A percentile compares a stretch with the other conserved stretches of the same genome.
These are phyloP conservation scores for Candida sp. DNA, from an alignment of 1,139 yeast genomes.

Conservation along the genomic window DNA sequence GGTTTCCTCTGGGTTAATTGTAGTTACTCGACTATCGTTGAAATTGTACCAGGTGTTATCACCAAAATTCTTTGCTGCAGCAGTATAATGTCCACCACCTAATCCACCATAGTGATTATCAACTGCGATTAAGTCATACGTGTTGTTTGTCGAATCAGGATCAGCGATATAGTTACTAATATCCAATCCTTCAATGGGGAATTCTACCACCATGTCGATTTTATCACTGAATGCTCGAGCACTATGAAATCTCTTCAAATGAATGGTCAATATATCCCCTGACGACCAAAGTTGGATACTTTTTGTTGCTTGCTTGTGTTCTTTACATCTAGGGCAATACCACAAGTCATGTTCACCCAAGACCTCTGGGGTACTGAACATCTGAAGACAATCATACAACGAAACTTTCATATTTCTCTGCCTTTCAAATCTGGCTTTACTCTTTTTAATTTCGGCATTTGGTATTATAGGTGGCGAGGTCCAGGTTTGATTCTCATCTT, in stretches of 20 bases:
- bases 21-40: constrained; percentile 79
- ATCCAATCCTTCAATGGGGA: constrained; percentile 84
- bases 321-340: constrained; percentile 91
- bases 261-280: constrained; percentile 88
- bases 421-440: constrained; percentile 34
- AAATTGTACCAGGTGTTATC: constrained; percentile 86
- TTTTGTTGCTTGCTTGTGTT: constrained; percentile 88
- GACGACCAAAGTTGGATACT: constrained; percentile 89
- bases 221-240: constrained; percentile 87
- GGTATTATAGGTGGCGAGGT: constrained; percentile 44
- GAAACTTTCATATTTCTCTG: constrained; percentile 52
- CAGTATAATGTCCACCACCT: constrained; percentile 98
- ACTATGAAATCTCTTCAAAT: constrained; percentile 85
- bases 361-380: constrained; percentile 81
- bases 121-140: constrained; percentile 88
- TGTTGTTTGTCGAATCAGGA: constrained; percentile 29
- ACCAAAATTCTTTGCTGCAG: constrained; percentile 76
- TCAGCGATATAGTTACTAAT: constrained; percentile 53
- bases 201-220: constrained; percentile 78
- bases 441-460: constrained; percentile 51
- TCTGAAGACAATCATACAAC: constrained; percentile 68
- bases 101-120: constrained; percentile 96
- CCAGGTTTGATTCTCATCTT: constrained; percentile 51
- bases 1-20: constrained; percentile 53
- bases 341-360: constrained; percentile 89